Evolutionary conservation across 192 early-diverging fungal genomes (phyloP), one percentile per base, ranked within the genome.

Genomic region (Coemansia interrupta): DNA sequence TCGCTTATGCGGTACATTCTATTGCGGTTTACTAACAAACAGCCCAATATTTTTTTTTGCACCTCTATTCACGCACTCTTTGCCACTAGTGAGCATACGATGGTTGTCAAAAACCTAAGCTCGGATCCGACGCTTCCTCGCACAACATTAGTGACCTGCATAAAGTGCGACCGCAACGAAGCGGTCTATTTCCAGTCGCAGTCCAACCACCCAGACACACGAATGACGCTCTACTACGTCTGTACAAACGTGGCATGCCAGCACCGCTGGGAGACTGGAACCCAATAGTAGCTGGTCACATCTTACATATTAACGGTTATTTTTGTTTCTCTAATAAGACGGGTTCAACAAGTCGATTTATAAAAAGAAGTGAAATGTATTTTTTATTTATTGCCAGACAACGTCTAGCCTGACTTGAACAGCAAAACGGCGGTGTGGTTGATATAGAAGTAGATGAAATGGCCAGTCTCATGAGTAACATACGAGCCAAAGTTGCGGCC

Each of bases 401-500:
- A 41, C 14, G 28, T n/a, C 78, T 83, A 91, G 60, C 87, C 87
- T 41, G 88, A 90, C 83, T 94, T 98, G 87, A 96, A 96, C 36
- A 96, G 80, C 54, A 98, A 81, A 66, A 95, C 92, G 10, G 95
- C 94, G 38, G 93, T 92, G 69, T 93, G 89, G 56, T 88, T 90
- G 49, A 92, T 84, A 72, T 99, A 97, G 72, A 99, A 97, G 87
- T 97, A 99, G 80, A 99, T 95, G 63, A 97, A 99, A 65, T 94
- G 92, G 83, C 95, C 83, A 54, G 87, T 86, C 72, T 89, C 96
- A 62, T 99, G 95, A 23, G 97, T 97, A 15, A 97, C 97, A 63
- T 93, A 96, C 32, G 93, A 96, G 39, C 95, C 97, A 91, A 97
- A 99, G 87, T 94, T 97, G 59, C 94, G 85, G 53, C 97, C 97